phyloP scores from a whole-genome alignment of 306 rosid genomes.

The Castanea sativa region DNA sequence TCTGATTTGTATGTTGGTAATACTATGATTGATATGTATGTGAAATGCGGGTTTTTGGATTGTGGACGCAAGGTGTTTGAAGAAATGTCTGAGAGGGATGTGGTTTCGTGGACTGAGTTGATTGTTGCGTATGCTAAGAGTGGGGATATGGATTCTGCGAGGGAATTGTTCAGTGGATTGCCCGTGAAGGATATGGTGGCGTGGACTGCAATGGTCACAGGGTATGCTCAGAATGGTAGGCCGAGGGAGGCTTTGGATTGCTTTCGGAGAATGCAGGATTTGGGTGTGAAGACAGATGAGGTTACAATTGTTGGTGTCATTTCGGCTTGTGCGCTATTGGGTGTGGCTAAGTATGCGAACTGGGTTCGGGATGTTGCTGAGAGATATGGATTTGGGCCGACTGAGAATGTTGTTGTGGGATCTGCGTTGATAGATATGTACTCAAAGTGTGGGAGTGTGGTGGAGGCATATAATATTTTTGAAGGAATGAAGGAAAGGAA shows the following conservation, averaged over 20 bases:
- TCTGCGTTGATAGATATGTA: conserved; percentile 83
- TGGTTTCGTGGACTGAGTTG: conserved; percentile 74
- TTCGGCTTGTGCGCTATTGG: conserved; percentile 83
- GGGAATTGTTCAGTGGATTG: conserved; percentile 56
- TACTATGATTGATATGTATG: conserved; percentile 69
- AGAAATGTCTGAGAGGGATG: conserved; percentile 78
- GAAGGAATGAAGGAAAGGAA: conserved; percentile 59
- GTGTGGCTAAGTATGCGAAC: conserved; percentile 44
- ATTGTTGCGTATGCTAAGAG: conserved; percentile 59
- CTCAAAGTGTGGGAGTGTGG: conserved; percentile 72
- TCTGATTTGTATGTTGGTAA: conserved; percentile 71
- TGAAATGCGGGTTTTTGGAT: conserved; percentile 47
- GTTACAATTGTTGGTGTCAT: conserved; percentile 63
- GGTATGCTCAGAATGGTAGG: conserved; percentile 73
- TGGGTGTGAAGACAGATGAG: conserved; percentile 52
- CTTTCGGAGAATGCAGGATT: conserved; percentile 44
- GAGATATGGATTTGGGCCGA: conserved; percentile 43
- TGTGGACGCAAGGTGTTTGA: conserved; percentile 69
- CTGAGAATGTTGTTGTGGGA: conserved; percentile 68
- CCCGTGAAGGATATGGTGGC: conserved; percentile 71
- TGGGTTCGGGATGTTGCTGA: conserved; percentile 67
- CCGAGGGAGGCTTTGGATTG: conserved; percentile 59
- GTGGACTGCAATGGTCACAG: conserved; percentile 84
- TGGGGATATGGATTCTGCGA: conserved; percentile 62
- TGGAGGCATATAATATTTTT: conserved; percentile 60